Percentiles rank a stretch among this genome's conserved stretches.
phyloP scores from a whole-genome alignment of 495 filamentous ascomycete genomes.

The Penicillium canariense region DNA sequence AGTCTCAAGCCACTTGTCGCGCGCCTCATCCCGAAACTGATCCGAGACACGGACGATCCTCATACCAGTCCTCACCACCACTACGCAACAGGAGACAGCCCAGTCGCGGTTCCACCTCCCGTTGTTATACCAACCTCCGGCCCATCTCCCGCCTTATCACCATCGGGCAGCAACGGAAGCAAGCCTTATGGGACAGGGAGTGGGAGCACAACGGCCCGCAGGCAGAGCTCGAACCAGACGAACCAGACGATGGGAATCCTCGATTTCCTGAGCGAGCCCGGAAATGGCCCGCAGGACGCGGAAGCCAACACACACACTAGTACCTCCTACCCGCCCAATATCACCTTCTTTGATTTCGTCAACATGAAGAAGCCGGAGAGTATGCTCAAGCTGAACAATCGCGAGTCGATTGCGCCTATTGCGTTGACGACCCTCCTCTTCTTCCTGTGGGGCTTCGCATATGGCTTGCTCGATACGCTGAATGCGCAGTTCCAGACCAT shows the following conservation, averaged over 20 bases:
- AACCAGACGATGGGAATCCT: conserved; percentile 28
- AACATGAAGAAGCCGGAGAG: conserved; percentile 75
- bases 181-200: conserved; percentile 15
- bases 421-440: conserved; percentile 71
- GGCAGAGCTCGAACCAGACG: conserved; percentile 12
- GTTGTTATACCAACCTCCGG: conserved; percentile 3
- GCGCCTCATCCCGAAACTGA: conserved; percentile 68
- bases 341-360: conserved; percentile 76
- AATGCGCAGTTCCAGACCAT: conserved; percentile 59
- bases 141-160: conserved; percentile 3
- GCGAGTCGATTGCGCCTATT: conserved; percentile 55
- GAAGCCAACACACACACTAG: conserved; percentile 35
- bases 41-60: conserved; percentile 50
- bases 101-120: conserved; percentile 12
- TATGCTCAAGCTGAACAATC: conserved; percentile 64
- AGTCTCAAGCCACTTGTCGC: conserved; percentile 83
- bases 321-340: conserved; percentile 30
- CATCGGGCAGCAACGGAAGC: conserved; percentile 15
- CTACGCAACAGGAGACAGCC: conserved; percentile 18
- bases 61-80: conserved; percentile 15
- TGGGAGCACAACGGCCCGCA: conserved; percentile 10
- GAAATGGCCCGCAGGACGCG: conserved; percentile 23
- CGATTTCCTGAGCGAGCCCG: conserved; percentile 37
- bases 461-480: conserved; percentile 74
- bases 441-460: conserved; percentile 86